Evolutionary conservation across 192 early-diverging fungal species (phyloP), one percentile per base, ranked within the genome.

Genomic region (Backusella circina): DNA sequence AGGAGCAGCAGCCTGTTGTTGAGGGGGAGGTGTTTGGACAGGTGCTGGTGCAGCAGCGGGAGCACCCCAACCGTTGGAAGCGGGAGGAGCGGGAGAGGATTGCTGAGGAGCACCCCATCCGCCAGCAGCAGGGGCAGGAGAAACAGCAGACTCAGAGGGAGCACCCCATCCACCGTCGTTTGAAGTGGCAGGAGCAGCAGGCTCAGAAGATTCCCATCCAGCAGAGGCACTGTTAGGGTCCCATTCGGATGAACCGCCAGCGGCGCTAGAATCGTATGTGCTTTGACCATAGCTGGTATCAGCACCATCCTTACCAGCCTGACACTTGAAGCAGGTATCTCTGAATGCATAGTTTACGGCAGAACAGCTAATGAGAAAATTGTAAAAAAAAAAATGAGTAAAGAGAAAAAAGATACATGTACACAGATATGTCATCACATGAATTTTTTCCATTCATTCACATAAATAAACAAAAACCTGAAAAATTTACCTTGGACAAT

Each of bases 241-340:
- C 71, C 44, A 31, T 3, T 65, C 15, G 3, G 31, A 28, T 41
- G 65, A 71, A 65, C 71, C 72, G 51, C 76, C 76, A 50, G 64
- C 54, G 33, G 73, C 33, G 12, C 69, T 31, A 32, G 73, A 61
- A 57, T 68, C 64, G 44, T 35, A 33, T 18, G 47, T 44, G 21
- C 47, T 32, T 23, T 72, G 31, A 23, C 77, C 77, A 71, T 72
- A 78, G 67, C 61, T 12, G 47, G 21, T 41, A 65, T 44, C 26
- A 41, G 51, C 74, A 16, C 66, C 74, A 54, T 26, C 73, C 30
- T 75, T 73, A n/a, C 57, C 8, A 8, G 66, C 75, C 15, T 70
- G 41, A 5, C 75, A 77, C 67, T 77, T 77, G 75, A 74, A 77
- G 41, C 79, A 81, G 32, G 70, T 72, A 8, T 37, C 66, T 65